Evolutionary conservation across 108 stramenopile genomes (phyloP), one percentile per base, ranked within the genome.

Genomic region (Skeletonema costatum): DNA sequence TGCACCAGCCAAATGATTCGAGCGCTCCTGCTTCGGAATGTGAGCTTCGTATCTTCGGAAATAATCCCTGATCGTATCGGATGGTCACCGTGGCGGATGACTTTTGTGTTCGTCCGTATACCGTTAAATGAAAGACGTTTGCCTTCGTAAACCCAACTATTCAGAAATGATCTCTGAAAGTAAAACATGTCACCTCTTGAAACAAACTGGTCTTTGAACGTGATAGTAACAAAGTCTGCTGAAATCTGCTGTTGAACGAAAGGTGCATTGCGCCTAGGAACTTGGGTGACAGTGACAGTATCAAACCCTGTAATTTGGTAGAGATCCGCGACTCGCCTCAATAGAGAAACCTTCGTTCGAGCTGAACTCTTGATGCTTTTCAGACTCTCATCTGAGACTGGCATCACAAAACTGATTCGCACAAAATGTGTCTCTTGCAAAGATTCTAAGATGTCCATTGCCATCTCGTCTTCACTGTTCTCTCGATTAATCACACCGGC

Each of bases 1-100:
- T 99, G 99, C 13, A 99, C 98, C 19, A 99, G 83, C 98, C 98
- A 99, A 61, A 98, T 85, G 25, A 99, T 91, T 32, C 99, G 81
- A 5, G 98, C 89, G 2, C 95, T 96, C 32, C 97, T 89, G 67
- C 96, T 93, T 42, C 98, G 91, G 63, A 97, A 97, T 13, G 96
- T 94, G 31, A 99, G 92, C 66, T 88, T 92, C 19, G 96, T 97
- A 17, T 90, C 82, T 39, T 92, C 89, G 8, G 91, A 90, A 53
- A 97, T 88, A 25, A 95, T 86, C 9, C 92, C 96, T 11, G 91
- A 91, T 65, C 82, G 75, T 8, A 89, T 84, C 16, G 66, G 65
- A 60, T 81, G 61, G 41, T 89, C 86, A 3, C 83, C 86, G 41
- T 92, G 89, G 35, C 94, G 70, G 50, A 95, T 92, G 21, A 92